These are phyloP conservation scores for Piper betle DNA, from an alignment of 164 flowering plant species.

Conservation along the genomic window DNA sequence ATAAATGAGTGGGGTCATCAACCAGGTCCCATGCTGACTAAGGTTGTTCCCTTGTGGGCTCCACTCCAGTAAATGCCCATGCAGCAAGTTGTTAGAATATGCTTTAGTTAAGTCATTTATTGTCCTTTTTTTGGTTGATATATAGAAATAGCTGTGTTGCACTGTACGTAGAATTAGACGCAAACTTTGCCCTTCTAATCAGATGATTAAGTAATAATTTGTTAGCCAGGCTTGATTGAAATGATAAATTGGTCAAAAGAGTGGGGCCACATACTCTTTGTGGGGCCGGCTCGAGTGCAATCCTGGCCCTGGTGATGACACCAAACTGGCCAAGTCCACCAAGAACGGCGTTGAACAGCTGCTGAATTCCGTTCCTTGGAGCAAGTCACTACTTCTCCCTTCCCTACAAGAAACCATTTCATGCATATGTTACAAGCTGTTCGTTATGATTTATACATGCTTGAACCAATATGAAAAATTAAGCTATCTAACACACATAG, in stretches of 20 bases:
- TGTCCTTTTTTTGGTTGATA: too few species aligned
- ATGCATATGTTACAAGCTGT: constrained; percentile 8
- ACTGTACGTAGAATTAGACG: too few species aligned
- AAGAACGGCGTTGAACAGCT: constrained; percentile 39
- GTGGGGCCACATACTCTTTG: constrained; percentile 40
- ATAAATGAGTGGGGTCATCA: too few species aligned
- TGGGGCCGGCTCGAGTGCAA: constrained; percentile 48
- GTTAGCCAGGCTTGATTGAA: background rate
- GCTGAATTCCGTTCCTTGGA: constrained; percentile 38
- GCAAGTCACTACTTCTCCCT: constrained; percentile 65
- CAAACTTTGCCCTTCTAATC: background rate
- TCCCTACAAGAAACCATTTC: constrained; percentile 28
- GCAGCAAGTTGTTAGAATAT: too few species aligned
- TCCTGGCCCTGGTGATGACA: too few species aligned
- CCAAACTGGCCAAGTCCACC: too few species aligned
- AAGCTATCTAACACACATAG: too few species aligned
- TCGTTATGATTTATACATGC: background rate
- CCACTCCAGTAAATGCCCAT: too few species aligned
- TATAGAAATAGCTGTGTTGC: too few species aligned
- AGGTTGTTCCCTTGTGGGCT: too few species aligned
- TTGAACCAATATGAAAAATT: too few species aligned
- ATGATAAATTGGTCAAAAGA: background rate
- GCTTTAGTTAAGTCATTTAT: constrained; percentile 7
- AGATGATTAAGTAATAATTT: background rate
- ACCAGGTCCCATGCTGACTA: too few species aligned